Conservation (phyloP, 805 yeast species). For the Yamadazyma nakazawae region DNA sequence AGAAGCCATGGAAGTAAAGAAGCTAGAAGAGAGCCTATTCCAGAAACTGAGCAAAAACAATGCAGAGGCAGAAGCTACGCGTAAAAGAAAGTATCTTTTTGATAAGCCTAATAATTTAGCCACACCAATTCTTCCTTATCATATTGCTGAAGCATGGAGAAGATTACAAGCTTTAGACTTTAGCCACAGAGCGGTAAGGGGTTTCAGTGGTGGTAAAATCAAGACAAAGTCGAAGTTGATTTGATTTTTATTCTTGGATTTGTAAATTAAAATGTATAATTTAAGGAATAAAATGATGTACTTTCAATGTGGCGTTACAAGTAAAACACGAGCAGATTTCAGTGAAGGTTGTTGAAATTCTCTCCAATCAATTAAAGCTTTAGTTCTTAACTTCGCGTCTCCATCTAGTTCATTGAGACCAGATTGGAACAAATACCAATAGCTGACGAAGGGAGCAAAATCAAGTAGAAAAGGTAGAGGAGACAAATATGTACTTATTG, state of each 20-base stretch:
- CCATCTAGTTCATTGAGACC: constrained; percentile 15
- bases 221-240: constrained; percentile 52
- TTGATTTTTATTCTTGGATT: constrained; percentile 11
- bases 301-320: neutral
- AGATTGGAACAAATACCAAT: constrained; percentile 34
- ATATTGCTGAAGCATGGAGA: constrained; percentile 89
- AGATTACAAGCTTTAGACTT: constrained; percentile 58
- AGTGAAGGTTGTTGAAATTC: constrained; percentile 22
- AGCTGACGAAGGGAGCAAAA: constrained; percentile 28
- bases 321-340: neutral
- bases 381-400: constrained; percentile 20
- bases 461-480: constrained; percentile 27
- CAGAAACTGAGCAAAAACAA: constrained; percentile 29
- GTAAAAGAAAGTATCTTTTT: constrained; percentile 56
- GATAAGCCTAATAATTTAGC: constrained; percentile 87
- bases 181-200: constrained; percentile 60
- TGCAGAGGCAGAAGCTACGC: constrained; percentile 7
- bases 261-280: neutral
- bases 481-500: constrained; percentile 25
- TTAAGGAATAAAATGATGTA: neutral
- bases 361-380: constrained; percentile 31
- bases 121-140: constrained; percentile 72
- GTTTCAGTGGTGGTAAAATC: constrained; percentile 68
- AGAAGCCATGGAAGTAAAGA: constrained; percentile 79
- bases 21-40: constrained; percentile 54